Conservation (phyloP, 1,139 yeast genomes). For the Suhomyces yuchorum region DNA sequence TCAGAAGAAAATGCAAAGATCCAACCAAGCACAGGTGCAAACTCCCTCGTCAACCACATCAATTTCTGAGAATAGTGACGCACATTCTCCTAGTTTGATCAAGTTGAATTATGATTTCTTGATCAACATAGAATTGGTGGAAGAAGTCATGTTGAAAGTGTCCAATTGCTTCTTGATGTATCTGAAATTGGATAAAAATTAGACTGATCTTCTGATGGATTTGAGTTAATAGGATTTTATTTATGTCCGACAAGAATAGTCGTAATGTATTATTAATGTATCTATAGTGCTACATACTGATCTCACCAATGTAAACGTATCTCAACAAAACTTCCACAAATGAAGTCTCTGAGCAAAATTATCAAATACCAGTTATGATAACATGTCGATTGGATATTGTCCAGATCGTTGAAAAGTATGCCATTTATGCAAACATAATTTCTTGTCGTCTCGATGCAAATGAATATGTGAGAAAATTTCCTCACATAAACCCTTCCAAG, state of each 20-base stretch:
- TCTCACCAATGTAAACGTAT: neutral
- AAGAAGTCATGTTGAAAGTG: constrained; percentile 20
- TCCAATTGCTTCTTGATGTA: constrained; percentile 13
- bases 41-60: constrained; percentile 17
- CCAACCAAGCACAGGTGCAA: constrained; percentile 14
- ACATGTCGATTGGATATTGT: neutral
- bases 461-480: neutral
- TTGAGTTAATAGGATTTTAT: neutral
- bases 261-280: constrained; percentile 9
- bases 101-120: constrained; percentile 48
- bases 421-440: neutral
- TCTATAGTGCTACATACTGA: constrained; percentile 1
- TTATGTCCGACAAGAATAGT: neutral
- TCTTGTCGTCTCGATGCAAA: neutral
- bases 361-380: neutral
- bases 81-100: constrained; percentile 18
- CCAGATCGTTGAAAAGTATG: neutral
- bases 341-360: neutral
- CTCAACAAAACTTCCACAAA: neutral
- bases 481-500: constrained; percentile 67
- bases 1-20: constrained; percentile 13
- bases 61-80: constrained; percentile 8
- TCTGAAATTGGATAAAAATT: constrained; percentile 7
- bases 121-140: constrained; percentile 23
- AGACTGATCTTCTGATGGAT: neutral